A percentile compares a stretch with the other conserved stretches of the same genome.
Evolutionary conservation across 768 basidiomycete species (phyloP).

Genomic region (Serendipita indica): DNA sequence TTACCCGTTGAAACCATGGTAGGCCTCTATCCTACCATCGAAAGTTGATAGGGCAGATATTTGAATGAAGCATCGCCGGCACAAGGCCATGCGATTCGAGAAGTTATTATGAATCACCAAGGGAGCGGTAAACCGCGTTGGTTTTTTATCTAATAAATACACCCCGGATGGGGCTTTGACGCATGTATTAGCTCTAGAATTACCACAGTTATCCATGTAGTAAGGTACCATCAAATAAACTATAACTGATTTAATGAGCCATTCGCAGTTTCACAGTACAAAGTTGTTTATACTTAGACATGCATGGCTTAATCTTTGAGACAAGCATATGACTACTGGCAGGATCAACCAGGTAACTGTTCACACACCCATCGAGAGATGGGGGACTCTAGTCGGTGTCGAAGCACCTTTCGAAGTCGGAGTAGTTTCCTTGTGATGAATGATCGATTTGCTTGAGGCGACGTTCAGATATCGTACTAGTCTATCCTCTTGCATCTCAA

Average conservation of each 20-base stretch:
- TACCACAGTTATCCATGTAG: conserved; percentile 71
- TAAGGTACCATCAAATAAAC: conserved; percentile 64
- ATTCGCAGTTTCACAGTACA: conserved; percentile 68
- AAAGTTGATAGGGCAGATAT: conserved; percentile 67
- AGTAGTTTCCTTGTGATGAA: conserved; percentile 14
- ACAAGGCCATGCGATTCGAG: conserved; percentile 58
- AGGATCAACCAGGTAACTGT: conserved; percentile 75
- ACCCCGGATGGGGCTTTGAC: conserved; percentile 56
- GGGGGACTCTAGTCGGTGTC: conserved; percentile 9
- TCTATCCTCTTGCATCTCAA: conserved; percentile 15
- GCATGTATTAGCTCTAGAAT: conserved; percentile 68
- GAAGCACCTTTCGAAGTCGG: conserved; percentile 14
- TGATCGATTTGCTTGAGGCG: conserved; percentile 17
- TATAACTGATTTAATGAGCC: conserved; percentile 76
- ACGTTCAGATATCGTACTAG: conserved; percentile 15
- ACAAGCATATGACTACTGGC: conserved; percentile 76
- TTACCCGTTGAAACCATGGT: conserved; percentile 69
- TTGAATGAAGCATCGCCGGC: conserved; percentile 56
- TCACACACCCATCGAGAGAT: conserved; percentile 22
- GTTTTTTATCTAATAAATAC: conserved; percentile 65
- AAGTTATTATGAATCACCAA: conserved; percentile 69
- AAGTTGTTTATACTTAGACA: conserved; percentile 62
- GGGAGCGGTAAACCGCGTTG: conserved; percentile 44
- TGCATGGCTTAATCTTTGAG: conserved; percentile 76
- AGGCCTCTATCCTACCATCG: conserved; percentile 60